phyloP scores from a whole-genome alignment of 2,329 filamentous ascomycete species.

The Sarocladium kiliense region DNA sequence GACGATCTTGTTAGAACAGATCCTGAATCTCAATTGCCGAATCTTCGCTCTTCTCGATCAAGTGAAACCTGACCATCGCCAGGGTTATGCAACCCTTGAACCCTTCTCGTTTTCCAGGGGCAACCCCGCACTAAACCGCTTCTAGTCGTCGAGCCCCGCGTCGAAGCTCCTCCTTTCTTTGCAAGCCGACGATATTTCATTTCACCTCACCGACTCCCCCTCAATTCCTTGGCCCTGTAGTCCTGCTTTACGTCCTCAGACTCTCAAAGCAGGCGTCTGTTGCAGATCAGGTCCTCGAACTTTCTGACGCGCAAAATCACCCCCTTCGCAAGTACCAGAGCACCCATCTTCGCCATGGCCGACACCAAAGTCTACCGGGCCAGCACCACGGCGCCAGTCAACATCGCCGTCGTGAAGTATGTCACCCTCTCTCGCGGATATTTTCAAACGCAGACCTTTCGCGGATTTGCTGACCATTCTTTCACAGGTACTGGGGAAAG shows the following conservation, averaged over 20 bases:
- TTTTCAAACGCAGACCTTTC: not conserved
- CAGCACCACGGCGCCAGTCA: conserved; percentile 94
- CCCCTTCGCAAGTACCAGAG: not conserved
- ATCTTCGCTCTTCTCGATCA: no score
- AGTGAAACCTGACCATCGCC: no score
- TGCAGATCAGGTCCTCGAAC: not conserved
- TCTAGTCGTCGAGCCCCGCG: not conserved
- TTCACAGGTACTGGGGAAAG: conserved; percentile 83
- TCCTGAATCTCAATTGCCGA: no score
- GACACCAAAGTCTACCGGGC: conserved; percentile 70
- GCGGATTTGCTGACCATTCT: conserved; percentile 8
- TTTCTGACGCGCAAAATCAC: not conserved
- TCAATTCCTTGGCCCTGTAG: not conserved
- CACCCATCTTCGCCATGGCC: conserved; percentile 33
- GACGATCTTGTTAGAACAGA: no score
- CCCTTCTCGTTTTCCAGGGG: not conserved
- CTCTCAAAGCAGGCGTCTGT: not conserved
- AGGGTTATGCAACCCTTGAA: conserved; percentile 4
- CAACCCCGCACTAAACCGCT: conserved; percentile 6
- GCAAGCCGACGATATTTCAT: not conserved
- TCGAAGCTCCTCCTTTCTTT: conserved; percentile 3
- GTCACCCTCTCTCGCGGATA: conserved; percentile 11
- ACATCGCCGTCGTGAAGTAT: conserved; percentile 96
- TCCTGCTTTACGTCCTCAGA: not conserved
- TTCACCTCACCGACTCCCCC: conserved; percentile 5